Base-by-base conservation (phyloP, 1,139 yeast genomes). In the Debaryomyces subglobosus region DNA sequence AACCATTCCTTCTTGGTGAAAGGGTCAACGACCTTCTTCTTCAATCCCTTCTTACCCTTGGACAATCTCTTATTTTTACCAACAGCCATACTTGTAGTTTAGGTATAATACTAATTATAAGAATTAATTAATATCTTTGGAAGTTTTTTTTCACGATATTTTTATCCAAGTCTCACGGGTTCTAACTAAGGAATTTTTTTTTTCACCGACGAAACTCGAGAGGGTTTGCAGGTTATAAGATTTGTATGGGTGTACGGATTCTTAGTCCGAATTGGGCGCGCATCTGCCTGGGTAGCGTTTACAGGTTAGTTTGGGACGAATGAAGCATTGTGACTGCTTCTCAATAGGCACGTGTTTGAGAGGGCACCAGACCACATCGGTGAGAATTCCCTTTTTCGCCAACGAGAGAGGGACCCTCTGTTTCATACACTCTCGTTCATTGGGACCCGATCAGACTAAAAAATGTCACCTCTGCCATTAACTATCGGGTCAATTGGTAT, bases 51-150 rank as follows among this genome's bases (percentile, higher is more conserved):
- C 71, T 75, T 76, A 58, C 80, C 80, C 69, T 74, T 75, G 65
- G 80, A 75, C 63, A 76, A 72, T 75, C 80, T 76, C 74, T 76
- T 76, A 68, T 76, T 76, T 65, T 76, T 76, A 62, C 81, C 81
- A 62, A 76, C 81, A 69, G 80, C 81, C 81, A 76, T 76, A 57
- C 53, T 64, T 39, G 44, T 40, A 39, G 44, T 44, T 36, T 45
- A 45, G 48, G 48, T 45, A 45, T 45, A 45, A 40, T 40, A 23
- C 30, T 24, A 40, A 25, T 40, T 40, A 30, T 30, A 30, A 35
- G 38, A 35, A 35, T 25, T 40, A 30, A 30, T 30, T 40, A 30
- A 29, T 18, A 16, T 32, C 32, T n/a, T 39, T 29, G 32, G 29
- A 40, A 30, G 43, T 21, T 29, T 40, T 40, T 40, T 40, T 40